A percentile compares a stretch with the other conserved stretches of the same genome.
phyloP scores from a whole-genome alignment of 164 flowering plant species.

The Kingdonia uniflora region DNA sequence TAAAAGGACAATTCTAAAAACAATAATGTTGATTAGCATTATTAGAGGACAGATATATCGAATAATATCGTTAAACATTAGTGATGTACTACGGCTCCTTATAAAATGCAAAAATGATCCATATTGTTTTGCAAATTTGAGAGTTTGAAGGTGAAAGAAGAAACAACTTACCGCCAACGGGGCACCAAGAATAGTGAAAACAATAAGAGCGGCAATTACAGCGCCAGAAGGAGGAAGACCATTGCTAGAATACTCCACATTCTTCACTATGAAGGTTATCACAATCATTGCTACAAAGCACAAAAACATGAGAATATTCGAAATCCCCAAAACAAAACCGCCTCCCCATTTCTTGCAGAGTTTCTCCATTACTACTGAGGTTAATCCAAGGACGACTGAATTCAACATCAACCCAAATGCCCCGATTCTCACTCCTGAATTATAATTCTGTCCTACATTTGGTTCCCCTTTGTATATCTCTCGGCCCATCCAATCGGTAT shows the following conservation, averaged over 20 bases:
- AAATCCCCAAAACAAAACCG: slow-evolving; percentile 85
- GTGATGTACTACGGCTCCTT: too few relatives aligned
- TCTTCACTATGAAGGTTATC: slow-evolving; percentile 35
- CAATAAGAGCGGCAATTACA: slow-evolving; percentile 48
- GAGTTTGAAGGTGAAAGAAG: slow-evolving; percentile 1
- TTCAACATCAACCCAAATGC: slow-evolving; percentile 84
- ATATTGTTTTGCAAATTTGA: neutral
- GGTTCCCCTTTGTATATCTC: slow-evolving; percentile 87
- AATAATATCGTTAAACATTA: too few relatives aligned
- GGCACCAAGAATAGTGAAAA: slow-evolving; percentile 72
- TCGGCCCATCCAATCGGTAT: slow-evolving; percentile 99
- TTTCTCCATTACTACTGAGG: slow-evolving; percentile 80
- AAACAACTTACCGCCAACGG: slow-evolving; percentile 85
- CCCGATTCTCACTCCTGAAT: slow-evolving; percentile 81
- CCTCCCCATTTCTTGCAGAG: slow-evolving; percentile 89
- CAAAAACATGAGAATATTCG: slow-evolving; percentile 70
- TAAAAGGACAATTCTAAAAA: too few relatives aligned
- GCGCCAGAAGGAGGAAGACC: slow-evolving; percentile 56
- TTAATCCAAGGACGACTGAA: slow-evolving; percentile 76
- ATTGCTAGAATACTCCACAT: slow-evolving; percentile 22
- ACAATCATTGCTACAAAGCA: slow-evolving; percentile 73
- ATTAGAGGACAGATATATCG: too few relatives aligned
- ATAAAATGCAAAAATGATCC: too few relatives aligned
- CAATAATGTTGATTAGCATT: neutral
- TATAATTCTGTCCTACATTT: slow-evolving; percentile 55